Percentiles rank a stretch among this genome's conserved stretches.
Conservation (phyloP, 345 rosid genomes). For the Raphanus sativus region DNA sequence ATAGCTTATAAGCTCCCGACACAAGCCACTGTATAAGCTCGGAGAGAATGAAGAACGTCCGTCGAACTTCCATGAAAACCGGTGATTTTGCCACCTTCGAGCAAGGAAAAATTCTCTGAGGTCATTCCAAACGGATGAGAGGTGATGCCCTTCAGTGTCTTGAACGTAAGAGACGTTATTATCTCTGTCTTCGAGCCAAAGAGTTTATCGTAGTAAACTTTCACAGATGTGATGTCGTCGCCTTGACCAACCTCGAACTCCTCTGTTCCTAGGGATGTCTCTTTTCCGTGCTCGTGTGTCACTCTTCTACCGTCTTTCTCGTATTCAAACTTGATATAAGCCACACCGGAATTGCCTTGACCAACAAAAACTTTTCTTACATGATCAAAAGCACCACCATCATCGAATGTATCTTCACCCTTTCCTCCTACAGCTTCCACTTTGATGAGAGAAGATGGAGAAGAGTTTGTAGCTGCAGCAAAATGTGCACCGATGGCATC, state of each 20-base stretch:
- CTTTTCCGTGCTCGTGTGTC: neutral
- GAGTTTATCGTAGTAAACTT: neutral
- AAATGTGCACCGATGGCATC: constrained; percentile 16
- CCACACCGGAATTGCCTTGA: constrained; percentile 12
- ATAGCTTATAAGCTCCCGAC: too few species aligned
- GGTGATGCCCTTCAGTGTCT: neutral
- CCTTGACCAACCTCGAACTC: neutral
- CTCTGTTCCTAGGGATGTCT: neutral
- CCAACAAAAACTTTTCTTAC: constrained; percentile 28
- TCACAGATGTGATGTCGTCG: neutral
- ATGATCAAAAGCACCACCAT: constrained; percentile 13
- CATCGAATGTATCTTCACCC: constrained; percentile 15
- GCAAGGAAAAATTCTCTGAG: neutral
- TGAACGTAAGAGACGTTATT: neutral
- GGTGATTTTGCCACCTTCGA: constrained; percentile 8
- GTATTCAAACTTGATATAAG: neutral
- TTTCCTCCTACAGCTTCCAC: constrained; percentile 24
- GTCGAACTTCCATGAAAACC: constrained; percentile 22
- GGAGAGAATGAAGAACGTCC: constrained; percentile 8
- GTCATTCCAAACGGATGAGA: neutral
- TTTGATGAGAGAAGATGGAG: neutral
- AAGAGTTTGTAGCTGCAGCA: neutral
- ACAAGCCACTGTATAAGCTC: constrained; percentile 5
- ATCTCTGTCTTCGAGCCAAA: neutral
- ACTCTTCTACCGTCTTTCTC: neutral